Evolutionary conservation across 345 rosid genomes (phyloP).

Genomic region (Heritiera littoralis): DNA sequence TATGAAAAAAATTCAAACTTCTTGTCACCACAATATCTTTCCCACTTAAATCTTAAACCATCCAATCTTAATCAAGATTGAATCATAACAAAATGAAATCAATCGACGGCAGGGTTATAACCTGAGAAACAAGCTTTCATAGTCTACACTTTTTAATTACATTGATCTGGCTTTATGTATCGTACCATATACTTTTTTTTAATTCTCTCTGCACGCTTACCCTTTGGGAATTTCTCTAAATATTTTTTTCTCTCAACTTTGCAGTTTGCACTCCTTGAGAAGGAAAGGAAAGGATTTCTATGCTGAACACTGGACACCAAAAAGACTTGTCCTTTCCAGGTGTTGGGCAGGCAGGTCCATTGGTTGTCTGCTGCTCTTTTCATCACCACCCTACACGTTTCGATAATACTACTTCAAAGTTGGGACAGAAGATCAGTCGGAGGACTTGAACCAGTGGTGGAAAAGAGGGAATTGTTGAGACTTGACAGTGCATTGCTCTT

Average conservation of each 20-base stretch:
- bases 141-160: background rate
- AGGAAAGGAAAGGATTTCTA: constrained; percentile 8
- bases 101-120: background rate
- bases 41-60: constrained; percentile 3
- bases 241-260: background rate
- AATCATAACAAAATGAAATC: background rate
- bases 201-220: constrained; percentile 44
- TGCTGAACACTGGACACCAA: constrained; percentile 28
- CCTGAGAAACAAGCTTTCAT: background rate
- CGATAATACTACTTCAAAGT: background rate
- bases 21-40: background rate
- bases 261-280: constrained; percentile 19
- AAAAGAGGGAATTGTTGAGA: background rate
- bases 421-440: background rate
- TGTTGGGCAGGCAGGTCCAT: constrained; percentile 24
- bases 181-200: background rate
- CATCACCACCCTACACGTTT: constrained; percentile 11
- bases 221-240: constrained; percentile 15
- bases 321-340: constrained; percentile 22
- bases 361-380: constrained; percentile 18
- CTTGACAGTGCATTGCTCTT: constrained; percentile 2
- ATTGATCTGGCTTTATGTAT: background rate
- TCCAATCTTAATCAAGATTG: constrained; percentile 6
- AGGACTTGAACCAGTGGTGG: constrained; percentile 7
- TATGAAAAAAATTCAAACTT: background rate